phyloP scores from a whole-genome alignment of 148 eudicot genomes.

The Linanthus parryae region DNA sequence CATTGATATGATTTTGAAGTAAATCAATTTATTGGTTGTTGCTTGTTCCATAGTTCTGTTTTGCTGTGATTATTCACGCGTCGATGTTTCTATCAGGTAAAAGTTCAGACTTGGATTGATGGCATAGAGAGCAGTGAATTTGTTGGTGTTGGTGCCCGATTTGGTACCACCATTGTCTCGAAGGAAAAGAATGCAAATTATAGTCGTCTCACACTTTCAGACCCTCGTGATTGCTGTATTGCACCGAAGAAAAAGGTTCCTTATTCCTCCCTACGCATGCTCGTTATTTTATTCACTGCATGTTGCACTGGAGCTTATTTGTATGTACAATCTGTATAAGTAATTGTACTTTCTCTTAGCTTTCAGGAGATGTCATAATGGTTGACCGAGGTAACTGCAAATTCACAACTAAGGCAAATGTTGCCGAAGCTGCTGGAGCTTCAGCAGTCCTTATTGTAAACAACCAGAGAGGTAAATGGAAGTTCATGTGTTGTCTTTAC shows the following conservation, averaged over 20 bases:
- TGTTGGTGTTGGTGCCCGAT: constrained; percentile 90
- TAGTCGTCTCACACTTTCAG: constrained; percentile 44
- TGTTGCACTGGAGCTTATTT: no score
- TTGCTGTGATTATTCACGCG: constrained; percentile 2
- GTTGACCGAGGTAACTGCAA: constrained; percentile 81
- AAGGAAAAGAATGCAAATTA: constrained; percentile 77
- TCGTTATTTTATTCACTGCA: no score
- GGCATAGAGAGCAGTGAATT: constrained; percentile 60
- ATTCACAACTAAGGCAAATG: constrained; percentile 80
- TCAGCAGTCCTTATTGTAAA: constrained; percentile 79
- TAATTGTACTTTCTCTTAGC: no score
- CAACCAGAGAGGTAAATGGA: constrained; percentile 59
- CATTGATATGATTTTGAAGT: neutral
- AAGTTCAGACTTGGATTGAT: constrained; percentile 86
- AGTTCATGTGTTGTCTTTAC: neutral
- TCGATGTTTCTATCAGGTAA: constrained; percentile 41
- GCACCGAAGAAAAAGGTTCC: constrained; percentile 70
- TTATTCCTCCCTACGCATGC: neutral
- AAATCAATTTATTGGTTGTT: constrained; percentile 1
- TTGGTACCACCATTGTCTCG: constrained; percentile 57
- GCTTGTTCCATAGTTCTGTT: neutral
- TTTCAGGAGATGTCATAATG: constrained; percentile 72
- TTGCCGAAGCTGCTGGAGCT: constrained; percentile 89
- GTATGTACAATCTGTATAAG: no score
- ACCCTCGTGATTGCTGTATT: constrained; percentile 77